These are phyloP conservation scores for Talaromyces liani DNA, from an alignment of 495 filamentous ascomycete genomes.

Conservation along the genomic window DNA sequence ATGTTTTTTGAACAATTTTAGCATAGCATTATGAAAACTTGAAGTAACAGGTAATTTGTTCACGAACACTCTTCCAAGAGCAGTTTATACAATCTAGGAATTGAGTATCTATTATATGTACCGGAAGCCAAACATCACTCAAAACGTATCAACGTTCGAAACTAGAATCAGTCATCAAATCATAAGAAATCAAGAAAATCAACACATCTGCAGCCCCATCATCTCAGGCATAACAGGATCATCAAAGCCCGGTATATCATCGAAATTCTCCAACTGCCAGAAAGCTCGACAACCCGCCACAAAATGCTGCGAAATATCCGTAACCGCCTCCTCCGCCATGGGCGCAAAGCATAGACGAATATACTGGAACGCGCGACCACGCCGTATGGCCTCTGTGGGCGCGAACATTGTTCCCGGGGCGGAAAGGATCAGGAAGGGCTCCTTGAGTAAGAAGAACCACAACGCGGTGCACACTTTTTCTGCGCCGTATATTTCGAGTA, in stretches of 20 bases:
- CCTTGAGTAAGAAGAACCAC: slow-evolving; percentile 64
- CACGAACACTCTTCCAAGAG: neutral
- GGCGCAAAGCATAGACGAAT: slow-evolving; percentile 84
- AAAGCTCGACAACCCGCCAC: slow-evolving; percentile 62
- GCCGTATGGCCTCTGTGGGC: slow-evolving; percentile 41
- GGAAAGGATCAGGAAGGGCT: slow-evolving; percentile 59
- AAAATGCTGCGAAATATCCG: slow-evolving; percentile 49
- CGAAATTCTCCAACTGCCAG: slow-evolving; percentile 61
- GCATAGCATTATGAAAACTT: neutral
- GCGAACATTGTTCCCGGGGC: slow-evolving; percentile 65
- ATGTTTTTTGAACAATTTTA: neutral
- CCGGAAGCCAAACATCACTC: neutral
- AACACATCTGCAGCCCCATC: slow-evolving; percentile 11
- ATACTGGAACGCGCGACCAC: slow-evolving; percentile 52
- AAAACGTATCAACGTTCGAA: neutral
- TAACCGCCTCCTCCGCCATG: slow-evolving; percentile 60
- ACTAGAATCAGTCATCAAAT: neutral
- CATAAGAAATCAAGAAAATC: neutral
- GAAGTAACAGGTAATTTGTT: neutral
- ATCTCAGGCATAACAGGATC: slow-evolving; percentile 10
- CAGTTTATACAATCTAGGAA: neutral
- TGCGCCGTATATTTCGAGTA: slow-evolving; percentile 39
- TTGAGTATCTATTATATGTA: neutral
- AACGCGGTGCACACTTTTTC: slow-evolving; percentile 50
- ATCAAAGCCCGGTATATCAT: slow-evolving; percentile 53